Evolutionary conservation across 2,329 filamentous ascomycete genomes (phyloP).

Genomic region (Scedosporium aurantiacum): DNA sequence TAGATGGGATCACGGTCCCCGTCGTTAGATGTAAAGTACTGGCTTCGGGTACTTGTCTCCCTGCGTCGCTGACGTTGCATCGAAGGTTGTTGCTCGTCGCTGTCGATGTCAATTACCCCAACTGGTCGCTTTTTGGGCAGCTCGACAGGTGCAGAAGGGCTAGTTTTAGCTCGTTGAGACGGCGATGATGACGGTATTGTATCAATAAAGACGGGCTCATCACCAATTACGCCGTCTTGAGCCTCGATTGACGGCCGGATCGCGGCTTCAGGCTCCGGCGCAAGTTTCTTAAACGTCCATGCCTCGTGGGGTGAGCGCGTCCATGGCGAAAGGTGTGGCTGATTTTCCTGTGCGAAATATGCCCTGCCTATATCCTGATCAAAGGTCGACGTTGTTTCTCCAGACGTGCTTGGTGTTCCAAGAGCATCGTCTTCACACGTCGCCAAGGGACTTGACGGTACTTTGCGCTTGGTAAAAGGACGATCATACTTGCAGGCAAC

Average conservation of each 20-base stretch:
- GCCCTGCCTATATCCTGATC: background rate
- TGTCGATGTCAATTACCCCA: background rate
- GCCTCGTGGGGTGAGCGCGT: background rate
- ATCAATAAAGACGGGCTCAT: constrained; percentile 1
- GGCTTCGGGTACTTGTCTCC: background rate
- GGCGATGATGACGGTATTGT: background rate
- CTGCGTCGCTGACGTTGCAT: background rate
- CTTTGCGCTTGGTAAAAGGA: background rate
- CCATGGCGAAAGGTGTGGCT: background rate
- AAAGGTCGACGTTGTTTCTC: background rate
- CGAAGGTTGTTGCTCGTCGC: background rate
- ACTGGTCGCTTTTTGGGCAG: background rate
- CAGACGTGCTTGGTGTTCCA: background rate
- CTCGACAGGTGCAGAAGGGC: background rate
- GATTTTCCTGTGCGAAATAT: background rate
- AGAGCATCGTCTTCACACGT: constrained; percentile 5
- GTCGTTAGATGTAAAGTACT: background rate
- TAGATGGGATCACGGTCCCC: background rate
- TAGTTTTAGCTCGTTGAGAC: background rate
- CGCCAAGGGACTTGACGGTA: background rate
- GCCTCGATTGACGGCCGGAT: constrained; percentile 1
- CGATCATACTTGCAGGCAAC: no score
- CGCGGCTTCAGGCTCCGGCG: background rate
- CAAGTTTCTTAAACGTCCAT: background rate
- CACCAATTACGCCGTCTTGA: background rate